Evolutionary conservation across 371 early-diverging fungal species (phyloP), one percentile per base, ranked within the genome.

Genomic region (Mortierella sp.): DNA sequence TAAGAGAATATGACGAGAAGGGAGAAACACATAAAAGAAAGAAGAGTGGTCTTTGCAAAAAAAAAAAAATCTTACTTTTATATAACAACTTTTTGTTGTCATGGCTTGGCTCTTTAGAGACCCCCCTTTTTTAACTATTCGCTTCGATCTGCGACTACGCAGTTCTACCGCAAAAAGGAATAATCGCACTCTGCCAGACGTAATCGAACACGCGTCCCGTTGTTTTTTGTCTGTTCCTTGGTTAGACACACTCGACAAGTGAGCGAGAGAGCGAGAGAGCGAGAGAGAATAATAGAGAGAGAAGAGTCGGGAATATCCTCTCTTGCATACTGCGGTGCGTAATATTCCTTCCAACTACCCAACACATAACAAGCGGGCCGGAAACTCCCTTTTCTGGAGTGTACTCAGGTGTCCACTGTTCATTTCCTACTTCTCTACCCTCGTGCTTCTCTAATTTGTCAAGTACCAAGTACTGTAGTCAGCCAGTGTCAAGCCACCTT

Each of bases 141-240:
- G 8, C 38, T 38, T 21, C 54, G 24, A 21, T 51, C 32, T 8
- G 38, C 38, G 43, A 65, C 68, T 68, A 68, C 68, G 68, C 68
- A 68, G 18, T 10, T 24, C 24, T 38, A 68, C 68, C 68, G 24
- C 68, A 68, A 68, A 41, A 68, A 68, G 68, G 1, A 68, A 68
- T 63, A 63, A 63, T 32, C 21, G 65, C 60, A 60, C 60, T 14
- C 14, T 14, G 16, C 21, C 63, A 68, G 41, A 24, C 1, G 32
- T 16, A 41, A 68, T 68, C 29, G 60, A 60, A 60, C 60, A 68
- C 68, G 68, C 68, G 68, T 68, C 68, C 68, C 24, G 41, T 38
- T 68, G 41, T 41, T 24, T 21, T 10, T 41, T 41, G 35, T 27
- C 16, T 56, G 6, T 56, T 56, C n/a, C 24, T 24, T 63, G 35